phyloP scores from a whole-genome alignment of 345 rosid species.

The Eutrema yunnanense region DNA sequence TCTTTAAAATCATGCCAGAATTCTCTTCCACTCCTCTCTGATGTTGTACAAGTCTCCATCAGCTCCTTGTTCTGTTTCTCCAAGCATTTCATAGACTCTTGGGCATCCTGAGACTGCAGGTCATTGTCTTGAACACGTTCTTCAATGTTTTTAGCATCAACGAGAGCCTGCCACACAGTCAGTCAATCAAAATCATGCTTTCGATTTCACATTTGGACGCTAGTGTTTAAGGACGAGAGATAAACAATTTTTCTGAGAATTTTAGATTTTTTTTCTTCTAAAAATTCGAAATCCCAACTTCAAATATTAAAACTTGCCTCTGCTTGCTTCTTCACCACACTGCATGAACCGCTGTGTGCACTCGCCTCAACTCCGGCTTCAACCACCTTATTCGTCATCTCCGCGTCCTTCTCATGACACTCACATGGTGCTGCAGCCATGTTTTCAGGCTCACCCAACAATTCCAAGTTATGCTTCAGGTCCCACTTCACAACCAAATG shows the following conservation, averaged over 20 bases:
- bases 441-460: background rate
- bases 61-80: slow-evolving; percentile 45
- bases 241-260: background rate
- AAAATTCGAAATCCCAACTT: background rate
- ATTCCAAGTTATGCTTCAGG: background rate
- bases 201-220: background rate
- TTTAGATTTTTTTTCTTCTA: background rate
- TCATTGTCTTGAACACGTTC: slow-evolving; percentile 31
- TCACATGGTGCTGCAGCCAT: background rate
- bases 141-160: slow-evolving; percentile 36
- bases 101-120: slow-evolving; percentile 31
- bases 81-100: slow-evolving; percentile 30
- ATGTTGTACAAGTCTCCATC: slow-evolving; percentile 31
- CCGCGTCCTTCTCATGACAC: background rate
- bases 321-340: background rate
- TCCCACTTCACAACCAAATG: background rate
- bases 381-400: background rate
- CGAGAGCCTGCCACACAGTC: slow-evolving; percentile 43
- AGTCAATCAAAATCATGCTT: background rate
- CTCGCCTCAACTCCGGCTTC: background rate
- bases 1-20: slow-evolving; percentile 36
- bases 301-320: background rate
- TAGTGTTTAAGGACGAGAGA: background rate
- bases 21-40: slow-evolving; percentile 33
- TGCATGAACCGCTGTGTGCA: background rate